Conservation (phyloP, 2,329 filamentous ascomycete species). For the Keithomyces neogunnii region DNA sequence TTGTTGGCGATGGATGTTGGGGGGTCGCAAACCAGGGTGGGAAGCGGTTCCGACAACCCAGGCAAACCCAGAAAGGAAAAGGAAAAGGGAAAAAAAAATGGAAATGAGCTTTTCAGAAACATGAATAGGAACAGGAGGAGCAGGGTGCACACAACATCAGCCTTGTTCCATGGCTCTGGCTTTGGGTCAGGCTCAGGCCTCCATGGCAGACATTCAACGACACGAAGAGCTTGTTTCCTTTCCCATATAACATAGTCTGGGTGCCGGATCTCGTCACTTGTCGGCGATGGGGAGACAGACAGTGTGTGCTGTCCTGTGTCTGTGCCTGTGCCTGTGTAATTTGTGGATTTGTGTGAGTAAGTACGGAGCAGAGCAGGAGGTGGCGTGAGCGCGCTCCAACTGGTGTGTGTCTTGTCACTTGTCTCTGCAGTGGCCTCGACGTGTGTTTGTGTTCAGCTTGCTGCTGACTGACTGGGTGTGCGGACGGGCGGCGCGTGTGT, state of each 20-base stretch:
- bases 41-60: neutral
- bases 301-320: neutral
- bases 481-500: neutral
- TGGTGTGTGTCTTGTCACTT: constrained; percentile 2
- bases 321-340: neutral
- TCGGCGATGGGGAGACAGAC: neutral
- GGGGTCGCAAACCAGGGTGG: neutral
- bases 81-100: neutral
- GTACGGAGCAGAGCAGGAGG: neutral
- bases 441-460: constrained; percentile 5
- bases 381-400: neutral
- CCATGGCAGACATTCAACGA: constrained; percentile 2
- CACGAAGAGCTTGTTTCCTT: constrained; percentile 3
- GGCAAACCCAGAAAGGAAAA: neutral
- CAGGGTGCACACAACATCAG: constrained; percentile 2
- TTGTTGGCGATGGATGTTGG: neutral
- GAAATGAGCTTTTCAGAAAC: constrained; percentile 2
- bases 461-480: constrained; percentile 1
- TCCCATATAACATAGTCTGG: constrained; percentile 6
- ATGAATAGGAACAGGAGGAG: neutral
- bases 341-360: neutral
- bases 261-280: constrained; percentile 2
- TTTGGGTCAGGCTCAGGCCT: constrained; percentile 1
- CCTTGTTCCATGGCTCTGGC: constrained; percentile 8
- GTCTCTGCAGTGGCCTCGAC: constrained; percentile 1